Evolutionary conservation across 2,329 filamentous ascomycete species (phyloP), one percentile per base, ranked within the genome.

Genomic region (Aspergillus awamori): DNA sequence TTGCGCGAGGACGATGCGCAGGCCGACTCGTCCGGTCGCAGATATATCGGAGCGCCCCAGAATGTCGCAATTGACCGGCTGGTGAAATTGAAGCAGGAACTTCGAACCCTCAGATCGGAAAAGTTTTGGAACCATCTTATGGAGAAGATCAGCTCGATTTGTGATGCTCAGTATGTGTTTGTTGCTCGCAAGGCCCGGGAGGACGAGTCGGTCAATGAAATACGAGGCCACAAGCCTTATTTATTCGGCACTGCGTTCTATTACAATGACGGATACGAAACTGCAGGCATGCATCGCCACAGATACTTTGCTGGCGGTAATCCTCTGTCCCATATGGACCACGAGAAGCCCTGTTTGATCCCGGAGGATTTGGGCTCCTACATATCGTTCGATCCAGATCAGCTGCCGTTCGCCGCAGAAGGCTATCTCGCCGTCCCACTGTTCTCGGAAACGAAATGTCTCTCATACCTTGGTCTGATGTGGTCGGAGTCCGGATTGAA

Each of bases 401-500:
- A 80, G 53, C 74, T 89, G 11, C 84, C 87, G 0, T 84, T 87
- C 28, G 80, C 84, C 2, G 85, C 84, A 33, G 88, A 90, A 67
- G 86, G 87, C 2, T 91, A 89, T 69, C 79, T 91, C 38, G 87
- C 86, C 7, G 79, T 90, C 13, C 89, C 89, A 0, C 77, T 91
- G 2, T 89, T 87, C 65, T 82, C 83, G 4, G 83, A 86, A 45
- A 86, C 84, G 33, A 89, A 87, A 71, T 89, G 86, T 70, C 84
- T 89, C 67, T 88, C 86, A 22, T 86, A 90, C 73, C 87, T 91
- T 69, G 89, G 88, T n/a, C 79, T 89, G 71, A 87, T 91, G 80
- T 91, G 89, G 88, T 87, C 87, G 5, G 76, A 79, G 47, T 82
- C 88, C 62, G 87, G 86, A n/a, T 79, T 87, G 15, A 76, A 79